Percentiles rank a stretch among this genome's conserved stretches.
Conservation (phyloP, 495 filamentous ascomycete genomes). For the Venustampulla echinocandica region DNA sequence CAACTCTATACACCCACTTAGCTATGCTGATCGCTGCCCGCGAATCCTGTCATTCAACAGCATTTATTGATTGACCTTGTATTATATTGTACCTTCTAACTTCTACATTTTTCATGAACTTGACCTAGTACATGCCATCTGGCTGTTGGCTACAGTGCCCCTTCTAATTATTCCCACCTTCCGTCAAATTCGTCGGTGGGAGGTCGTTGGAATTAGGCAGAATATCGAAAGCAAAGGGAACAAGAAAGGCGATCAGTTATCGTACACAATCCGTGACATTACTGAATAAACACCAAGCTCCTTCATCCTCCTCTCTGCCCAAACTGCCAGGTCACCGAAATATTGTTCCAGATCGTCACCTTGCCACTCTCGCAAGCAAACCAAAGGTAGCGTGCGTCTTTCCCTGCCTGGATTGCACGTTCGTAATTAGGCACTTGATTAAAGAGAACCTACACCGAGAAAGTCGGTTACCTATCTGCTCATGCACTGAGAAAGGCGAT, state of each 20-base stretch:
- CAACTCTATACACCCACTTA: no score
- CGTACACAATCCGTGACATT: no score
- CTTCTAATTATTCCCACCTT: slow-evolving; percentile 7
- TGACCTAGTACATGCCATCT: slow-evolving; percentile 11
- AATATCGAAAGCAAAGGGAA: slow-evolving; percentile 6
- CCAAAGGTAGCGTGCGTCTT: slow-evolving; percentile 30
- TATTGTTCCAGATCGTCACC: slow-evolving; percentile 28
- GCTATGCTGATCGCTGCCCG: no score
- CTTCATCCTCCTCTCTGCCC: slow-evolving; percentile 24
- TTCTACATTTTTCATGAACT: slow-evolving; percentile 2
- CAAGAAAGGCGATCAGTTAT: no score
- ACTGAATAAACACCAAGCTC: slow-evolving; percentile 1
- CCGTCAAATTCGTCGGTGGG: slow-evolving; percentile 6
- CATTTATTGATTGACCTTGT: slow-evolving; percentile 13
- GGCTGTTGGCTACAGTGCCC: slow-evolving; percentile 4
- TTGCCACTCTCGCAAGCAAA: slow-evolving; percentile 31
- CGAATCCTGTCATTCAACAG: no score
- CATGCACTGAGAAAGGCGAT: slow-evolving; percentile 14
- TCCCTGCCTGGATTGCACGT: slow-evolving; percentile 27
- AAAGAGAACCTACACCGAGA: slow-evolving; percentile 16
- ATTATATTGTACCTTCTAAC: slow-evolving; percentile 10
- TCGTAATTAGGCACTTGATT: slow-evolving; percentile 28
- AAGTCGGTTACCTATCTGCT: slow-evolving; percentile 15
- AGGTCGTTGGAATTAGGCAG: slow-evolving; percentile 5
- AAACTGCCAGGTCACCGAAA: slow-evolving; percentile 28